Percentiles rank a stretch among this genome's conserved stretches.
Evolutionary conservation across 164 flowering plant species (phyloP).

Genomic region (Macadamia tetraphylla): DNA sequence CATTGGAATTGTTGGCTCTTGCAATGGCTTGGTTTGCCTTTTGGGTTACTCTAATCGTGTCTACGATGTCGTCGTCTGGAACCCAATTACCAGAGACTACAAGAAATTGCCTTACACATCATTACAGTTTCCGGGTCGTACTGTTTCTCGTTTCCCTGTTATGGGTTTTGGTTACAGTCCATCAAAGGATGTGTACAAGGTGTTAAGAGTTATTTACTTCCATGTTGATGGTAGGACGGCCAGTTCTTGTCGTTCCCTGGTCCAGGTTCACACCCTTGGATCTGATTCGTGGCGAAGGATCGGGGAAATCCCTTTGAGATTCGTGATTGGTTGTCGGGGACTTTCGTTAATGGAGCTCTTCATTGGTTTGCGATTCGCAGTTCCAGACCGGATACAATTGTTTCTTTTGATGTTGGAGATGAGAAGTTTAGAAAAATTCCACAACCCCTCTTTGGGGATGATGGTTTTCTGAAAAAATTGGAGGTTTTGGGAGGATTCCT

Average conservation of each 20-base stretch:
- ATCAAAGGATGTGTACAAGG: slow-evolving; percentile 25
- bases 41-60: not conserved
- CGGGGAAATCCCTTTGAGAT: slow-evolving; percentile 5
- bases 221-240: not conserved
- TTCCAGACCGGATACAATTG: slow-evolving; percentile 5
- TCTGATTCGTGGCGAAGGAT: slow-evolving; percentile 20
- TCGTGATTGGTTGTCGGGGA: not conserved
- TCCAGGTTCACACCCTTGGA: slow-evolving; percentile 14
- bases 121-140: not conserved
- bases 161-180: slow-evolving; percentile 31
- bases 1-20: not conserved
- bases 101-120: not conserved
- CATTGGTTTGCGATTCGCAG: slow-evolving; percentile 21
- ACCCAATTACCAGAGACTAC: slow-evolving; percentile 10
- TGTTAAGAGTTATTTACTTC: slow-evolving; percentile 11
- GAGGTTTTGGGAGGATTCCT: too few species aligned
- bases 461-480: not conserved
- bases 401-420: slow-evolving; percentile 18
- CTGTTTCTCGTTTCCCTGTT: not conserved
- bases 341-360: slow-evolving; percentile 19
- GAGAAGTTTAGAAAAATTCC: slow-evolving; percentile 14
- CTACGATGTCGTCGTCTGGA: not conserved
- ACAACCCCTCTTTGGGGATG: slow-evolving; percentile 9
- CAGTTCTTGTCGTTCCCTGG: not conserved
- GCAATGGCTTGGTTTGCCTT: slow-evolving; percentile 8